Base-by-base conservation (phyloP, 106 monocot genomes). In the Phalaenopsis aphrodite region DNA sequence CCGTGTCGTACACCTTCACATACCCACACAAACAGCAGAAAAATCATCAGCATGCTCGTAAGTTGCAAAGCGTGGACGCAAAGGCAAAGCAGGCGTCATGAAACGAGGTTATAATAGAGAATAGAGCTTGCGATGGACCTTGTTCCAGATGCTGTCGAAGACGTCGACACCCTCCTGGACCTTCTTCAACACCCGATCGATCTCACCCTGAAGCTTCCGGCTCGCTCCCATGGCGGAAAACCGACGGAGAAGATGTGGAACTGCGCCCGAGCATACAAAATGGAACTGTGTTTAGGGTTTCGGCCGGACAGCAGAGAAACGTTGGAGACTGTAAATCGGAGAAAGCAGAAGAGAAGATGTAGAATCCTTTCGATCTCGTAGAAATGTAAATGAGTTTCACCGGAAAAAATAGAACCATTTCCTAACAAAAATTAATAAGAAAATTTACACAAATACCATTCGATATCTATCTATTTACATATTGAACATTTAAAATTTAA, bases 91-190 rank as follows among this genome's bases (percentile, higher is more conserved):
- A 8, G 52, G 52, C 3, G 17, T 42, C 23, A 47, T n/a, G 4
- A 47, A 75, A n/a, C n/a, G 23, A 23, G 6, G 75, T 11, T 3
- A 24, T 14, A 46, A n/a, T 16, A 46, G 43, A 75, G 3, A 24
- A 47, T 0, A 75, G 21, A 1, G 21, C n/a, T 1, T 3, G 52
- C 8, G 36, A 69, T 73, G 4, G 23, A 93, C 93, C 93, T 95
- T 95, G 88, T 95, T 95, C 95, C 95, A 95, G 65, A 95, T 95
- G 91, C 95, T 89, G 78, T 95, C 93, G 86, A 95, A 95, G 85
- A 95, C 85, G 18, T 95, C 95, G 77, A 95, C 95, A 56, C 95
- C 95, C 65, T 95, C 95, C 85, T 93, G 92, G 41, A 95, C 95
- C 82, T 95, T 95, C 87, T 95, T 95, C 55, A 95, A 84, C 12